Base-by-base conservation (phyloP, 768 basidiomycete species). In the Termitomyces sp. region DNA sequence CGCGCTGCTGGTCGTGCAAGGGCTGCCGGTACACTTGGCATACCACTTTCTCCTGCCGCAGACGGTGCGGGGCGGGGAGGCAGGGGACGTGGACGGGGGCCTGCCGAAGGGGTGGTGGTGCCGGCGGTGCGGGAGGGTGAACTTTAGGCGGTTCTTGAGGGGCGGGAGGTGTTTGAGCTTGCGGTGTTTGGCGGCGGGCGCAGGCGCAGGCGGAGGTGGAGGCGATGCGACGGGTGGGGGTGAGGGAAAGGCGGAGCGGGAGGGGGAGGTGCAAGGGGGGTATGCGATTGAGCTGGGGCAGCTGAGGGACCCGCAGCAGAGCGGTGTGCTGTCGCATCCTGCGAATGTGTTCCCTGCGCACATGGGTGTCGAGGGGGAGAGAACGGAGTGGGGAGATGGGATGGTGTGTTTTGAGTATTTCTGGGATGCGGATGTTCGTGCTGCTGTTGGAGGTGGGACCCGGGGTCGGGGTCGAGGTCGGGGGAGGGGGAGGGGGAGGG, bases 31-130 rank as follows among this genome's bases (percentile, higher is more conserved):
- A 0, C 54, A 64, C 43, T 6, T 16, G 43, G 53, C 53, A 13
- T 61, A 51, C 53, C 43, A 62, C 38, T 36, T 23, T 5, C 62
- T 64, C 35, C 63, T 71, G 28, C 62, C 65, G 14, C 59, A 62
- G 1, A 60, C 70, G 13, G 59, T 75, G n/a, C 67, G 75, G 28
- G 68, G 69, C 5, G 69, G 70, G 4, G 65, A 69, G 38, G 68
- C 69, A 20, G 59, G 60, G 23, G 62, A 61, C 30, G 61, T 68
- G 33, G 74, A 74, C 35, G 74, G 71, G 40, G 68, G 64, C 2
- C 74, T 82, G 54, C 78, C 75, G 33, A 62, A 63, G 2, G 83
- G 82, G 7, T 85, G 82, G 82, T 76, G 74, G 59, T 84, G 83
- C 60, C 58, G 28, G 2, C 52, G 61, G 0, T 84, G 83, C 58